Percentiles rank a stretch among this genome's conserved stretches.
Evolutionary conservation across 208 protist species (phyloP).

Genomic region (Leishmania lainsoni): DNA sequence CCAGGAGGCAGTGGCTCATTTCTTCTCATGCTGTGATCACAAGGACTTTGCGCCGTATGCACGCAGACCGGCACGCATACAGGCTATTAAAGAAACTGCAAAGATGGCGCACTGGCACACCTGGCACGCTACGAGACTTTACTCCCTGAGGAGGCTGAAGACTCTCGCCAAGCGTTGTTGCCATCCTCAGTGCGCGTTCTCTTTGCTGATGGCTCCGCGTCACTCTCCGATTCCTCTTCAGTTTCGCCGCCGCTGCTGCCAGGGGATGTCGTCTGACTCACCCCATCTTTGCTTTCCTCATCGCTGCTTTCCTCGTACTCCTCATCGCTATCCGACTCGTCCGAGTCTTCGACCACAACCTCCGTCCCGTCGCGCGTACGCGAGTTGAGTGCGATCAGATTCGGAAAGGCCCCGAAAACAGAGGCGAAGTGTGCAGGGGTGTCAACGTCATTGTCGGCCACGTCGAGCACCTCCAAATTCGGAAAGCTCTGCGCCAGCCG

Average conservation of each 20-base stretch:
- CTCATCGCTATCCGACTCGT: conserved; percentile 35
- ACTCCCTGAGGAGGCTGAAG: too few species aligned
- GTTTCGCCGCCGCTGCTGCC: conserved; percentile 2
- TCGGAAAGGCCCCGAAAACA: conserved; percentile 63
- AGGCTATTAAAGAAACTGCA: neutral
- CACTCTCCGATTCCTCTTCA: conserved; percentile 11
- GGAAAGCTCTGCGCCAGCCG: conserved; percentile 56
- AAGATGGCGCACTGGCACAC: neutral
- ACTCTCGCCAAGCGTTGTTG: neutral
- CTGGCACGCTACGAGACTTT: too few species aligned
- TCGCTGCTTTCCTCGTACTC: conserved; percentile 28
- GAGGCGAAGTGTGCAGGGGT: conserved; percentile 41
- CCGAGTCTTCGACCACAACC: conserved; percentile 38
- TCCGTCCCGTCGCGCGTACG: conserved; percentile 54
- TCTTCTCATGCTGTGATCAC: neutral
- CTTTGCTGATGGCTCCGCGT: conserved; percentile 29
- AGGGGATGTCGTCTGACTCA: neutral
- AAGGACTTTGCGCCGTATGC: neutral
- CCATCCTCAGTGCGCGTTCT: conserved; percentile 23
- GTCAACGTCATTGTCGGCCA: conserved; percentile 61
- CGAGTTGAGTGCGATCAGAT: conserved; percentile 56
- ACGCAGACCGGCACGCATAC: neutral
- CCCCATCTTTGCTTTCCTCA: neutral
- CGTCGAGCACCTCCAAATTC: conserved; percentile 68
- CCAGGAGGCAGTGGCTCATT: neutral